These are phyloP conservation scores for Umbellularia californica DNA, from an alignment of 164 flowering plant species.

Conservation along the genomic window DNA sequence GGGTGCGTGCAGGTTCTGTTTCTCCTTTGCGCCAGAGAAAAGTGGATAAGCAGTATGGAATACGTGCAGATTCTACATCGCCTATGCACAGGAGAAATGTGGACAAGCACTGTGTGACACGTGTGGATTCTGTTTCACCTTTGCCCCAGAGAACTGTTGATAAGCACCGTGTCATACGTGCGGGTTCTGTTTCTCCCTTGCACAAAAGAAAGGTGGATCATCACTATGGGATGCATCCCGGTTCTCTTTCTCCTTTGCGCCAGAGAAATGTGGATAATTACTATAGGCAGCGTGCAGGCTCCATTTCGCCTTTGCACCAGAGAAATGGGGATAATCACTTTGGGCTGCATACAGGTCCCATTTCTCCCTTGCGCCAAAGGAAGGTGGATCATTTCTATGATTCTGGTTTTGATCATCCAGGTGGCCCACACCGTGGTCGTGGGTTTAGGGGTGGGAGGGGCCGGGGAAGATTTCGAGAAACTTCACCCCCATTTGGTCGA, in stretches of 20 bases:
- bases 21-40: conserved; percentile 70
- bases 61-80: conserved; percentile 72
- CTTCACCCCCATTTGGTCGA: conserved; percentile 67
- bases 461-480: conserved; percentile 59
- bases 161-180: conserved; percentile 28
- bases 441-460: conserved; percentile 64
- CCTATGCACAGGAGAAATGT: conserved; percentile 58
- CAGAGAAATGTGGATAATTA: conserved; percentile 23
- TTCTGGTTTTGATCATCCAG: conserved; percentile 47
- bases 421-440: conserved; percentile 42
- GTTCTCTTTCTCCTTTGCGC: conserved; percentile 73
- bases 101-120: conserved; percentile 36
- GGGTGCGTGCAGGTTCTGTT: conserved; percentile 69
- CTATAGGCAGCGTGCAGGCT: conserved; percentile 49
- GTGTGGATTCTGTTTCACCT: conserved; percentile 82
- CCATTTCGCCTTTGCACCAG: conserved; percentile 67
- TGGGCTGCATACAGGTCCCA: conserved; percentile 69
- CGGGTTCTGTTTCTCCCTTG: conserved; percentile 74
- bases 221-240: conserved; percentile 56
- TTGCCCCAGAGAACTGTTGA: conserved; percentile 38
- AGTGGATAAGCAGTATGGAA: conserved; percentile 21
- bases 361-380: conserved; percentile 64
- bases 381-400: conserved; percentile 25
- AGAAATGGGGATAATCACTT: conserved; percentile 31
- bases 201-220: conserved; percentile 43